These are phyloP conservation scores for Beta vulgaris DNA, from an alignment of 148 eudicot species.

Conservation along the genomic window DNA sequence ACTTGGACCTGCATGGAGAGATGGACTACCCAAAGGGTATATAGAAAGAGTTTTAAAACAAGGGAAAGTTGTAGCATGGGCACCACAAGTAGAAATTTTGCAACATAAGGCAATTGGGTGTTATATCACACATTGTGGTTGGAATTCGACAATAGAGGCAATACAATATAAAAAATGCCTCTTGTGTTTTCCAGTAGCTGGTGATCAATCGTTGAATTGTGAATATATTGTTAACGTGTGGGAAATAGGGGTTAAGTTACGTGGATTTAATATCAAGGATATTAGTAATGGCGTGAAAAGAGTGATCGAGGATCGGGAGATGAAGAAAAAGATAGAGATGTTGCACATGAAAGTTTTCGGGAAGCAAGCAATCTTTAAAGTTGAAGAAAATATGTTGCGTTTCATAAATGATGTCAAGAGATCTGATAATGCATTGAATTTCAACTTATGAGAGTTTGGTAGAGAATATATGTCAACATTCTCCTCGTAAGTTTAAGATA, in stretches of 20 bases:
- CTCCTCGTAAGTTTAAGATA: too few relatives aligned
- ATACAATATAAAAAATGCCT: constrained; percentile 51
- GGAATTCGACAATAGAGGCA: constrained; percentile 83
- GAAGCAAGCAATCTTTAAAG: constrained; percentile 35
- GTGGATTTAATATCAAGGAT: constrained; percentile 37
- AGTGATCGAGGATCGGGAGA: constrained; percentile 37
- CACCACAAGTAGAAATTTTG: constrained; percentile 68
- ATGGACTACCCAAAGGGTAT: constrained; percentile 57
- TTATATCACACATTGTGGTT: constrained; percentile 78
- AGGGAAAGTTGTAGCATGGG: constrained; percentile 72
- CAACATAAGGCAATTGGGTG: constrained; percentile 56
- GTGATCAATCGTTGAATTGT: constrained; percentile 75
- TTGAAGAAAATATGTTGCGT: constrained; percentile 26
- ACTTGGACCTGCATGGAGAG: constrained; percentile 55
- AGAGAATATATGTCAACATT: too few relatives aligned
- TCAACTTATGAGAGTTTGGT: background rate
- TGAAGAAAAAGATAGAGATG: constrained; percentile 34
- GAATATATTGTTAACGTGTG: constrained; percentile 54
- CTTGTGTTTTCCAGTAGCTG: constrained; percentile 70
- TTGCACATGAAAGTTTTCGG: constrained; percentile 49
- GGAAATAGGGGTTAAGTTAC: constrained; percentile 57
- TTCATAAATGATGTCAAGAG: constrained; percentile 37
- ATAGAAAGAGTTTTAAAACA: constrained; percentile 27
- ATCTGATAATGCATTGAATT: background rate
- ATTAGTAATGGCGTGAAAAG: constrained; percentile 37